Evolutionary conservation across 1,139 yeast species (phyloP), one percentile per base, ranked within the genome.

Genomic region (Blastobotrys buckinghamii): DNA sequence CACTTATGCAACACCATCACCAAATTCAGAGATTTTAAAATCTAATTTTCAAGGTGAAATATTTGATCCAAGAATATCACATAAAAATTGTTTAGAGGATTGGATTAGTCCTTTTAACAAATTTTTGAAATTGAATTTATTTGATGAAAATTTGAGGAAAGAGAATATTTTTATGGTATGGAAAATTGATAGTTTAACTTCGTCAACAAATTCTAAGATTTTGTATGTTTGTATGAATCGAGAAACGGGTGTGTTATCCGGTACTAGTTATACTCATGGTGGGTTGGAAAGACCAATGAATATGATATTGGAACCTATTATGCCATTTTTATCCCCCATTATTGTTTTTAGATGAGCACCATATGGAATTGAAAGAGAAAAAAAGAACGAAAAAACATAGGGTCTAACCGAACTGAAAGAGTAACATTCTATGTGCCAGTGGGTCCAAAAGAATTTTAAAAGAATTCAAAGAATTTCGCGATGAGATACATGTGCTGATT

Each of bases 41-140:
- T 22, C 7, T 22, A 22, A 20, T 24, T 19, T 45, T 45, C 44
- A n/a, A 17, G 15, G 48, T 43, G 29, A 39, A 39, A 33, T 45
- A 8, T 45, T 45, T 22, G 44, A 45, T 35, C 48, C 48, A 15
- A 13, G 45, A 24, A 24, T 34, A 2, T 34, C 16, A 13, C 4
- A 39, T 17, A 20, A 12, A 16, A 19, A 22, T 16, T 42, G 9
- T 22, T 9, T 10, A 34, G 4, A 22, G 4, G 35, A 26, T 2
- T 42, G 45, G 45, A 34, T 42, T 27, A 17, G 10, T 2, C 45
- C 45, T 24, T 42, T 42, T 20, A 6, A 19, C 4, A 17, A 26
- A 16, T 12, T 34, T 12, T 7, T 42, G 33, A 17, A 16, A 6
- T 3, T 42, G 34, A 24, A 42, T 34, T 12, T 42, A 32, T 42